A percentile compares a stretch with the other conserved stretches of the same genome.
Evolutionary conservation across 1,284 basidiomycete species (phyloP).

Genomic region (Moniliophthora roreri): DNA sequence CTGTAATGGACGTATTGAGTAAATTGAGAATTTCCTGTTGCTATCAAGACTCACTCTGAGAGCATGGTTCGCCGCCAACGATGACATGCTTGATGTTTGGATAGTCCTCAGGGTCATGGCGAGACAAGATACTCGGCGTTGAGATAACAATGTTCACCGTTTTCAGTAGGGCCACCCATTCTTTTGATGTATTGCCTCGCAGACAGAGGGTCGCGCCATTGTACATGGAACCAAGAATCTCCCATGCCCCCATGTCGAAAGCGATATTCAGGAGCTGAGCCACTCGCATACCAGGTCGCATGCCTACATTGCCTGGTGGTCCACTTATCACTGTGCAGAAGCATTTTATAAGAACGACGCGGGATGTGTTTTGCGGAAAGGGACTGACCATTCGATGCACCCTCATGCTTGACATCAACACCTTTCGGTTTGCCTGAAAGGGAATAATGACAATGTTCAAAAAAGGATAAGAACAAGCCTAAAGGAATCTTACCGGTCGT

Average conservation of each 20-base stretch:
- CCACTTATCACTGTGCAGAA: constrained; percentile 38
- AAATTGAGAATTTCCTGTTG: background rate
- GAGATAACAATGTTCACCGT: constrained; percentile 50
- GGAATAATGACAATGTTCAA: constrained; percentile 18
- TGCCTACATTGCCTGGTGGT: constrained; percentile 44
- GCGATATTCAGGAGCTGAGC: constrained; percentile 50
- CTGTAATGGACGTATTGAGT: constrained; percentile 21
- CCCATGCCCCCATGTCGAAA: constrained; percentile 56
- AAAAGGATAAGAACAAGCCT: background rate
- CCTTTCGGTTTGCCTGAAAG: constrained; percentile 48
- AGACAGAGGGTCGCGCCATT: constrained; percentile 51
- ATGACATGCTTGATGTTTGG: constrained; percentile 47
- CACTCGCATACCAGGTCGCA: constrained; percentile 47
- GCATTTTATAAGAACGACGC: constrained; percentile 7
- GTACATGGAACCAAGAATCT: constrained; percentile 45
- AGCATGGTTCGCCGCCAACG: constrained; percentile 49
- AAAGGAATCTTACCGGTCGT: constrained; percentile 15
- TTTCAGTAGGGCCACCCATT: constrained; percentile 47
- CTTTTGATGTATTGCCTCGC: constrained; percentile 45
- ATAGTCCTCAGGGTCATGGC: constrained; percentile 45
- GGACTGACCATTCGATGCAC: constrained; percentile 45
- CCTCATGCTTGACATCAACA: constrained; percentile 45
- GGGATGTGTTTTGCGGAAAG: background rate
- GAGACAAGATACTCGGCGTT: constrained; percentile 37
- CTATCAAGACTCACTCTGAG: constrained; percentile 31